phyloP scores from a whole-genome alignment of 768 basidiomycete species.

The Suillus subluteus region DNA sequence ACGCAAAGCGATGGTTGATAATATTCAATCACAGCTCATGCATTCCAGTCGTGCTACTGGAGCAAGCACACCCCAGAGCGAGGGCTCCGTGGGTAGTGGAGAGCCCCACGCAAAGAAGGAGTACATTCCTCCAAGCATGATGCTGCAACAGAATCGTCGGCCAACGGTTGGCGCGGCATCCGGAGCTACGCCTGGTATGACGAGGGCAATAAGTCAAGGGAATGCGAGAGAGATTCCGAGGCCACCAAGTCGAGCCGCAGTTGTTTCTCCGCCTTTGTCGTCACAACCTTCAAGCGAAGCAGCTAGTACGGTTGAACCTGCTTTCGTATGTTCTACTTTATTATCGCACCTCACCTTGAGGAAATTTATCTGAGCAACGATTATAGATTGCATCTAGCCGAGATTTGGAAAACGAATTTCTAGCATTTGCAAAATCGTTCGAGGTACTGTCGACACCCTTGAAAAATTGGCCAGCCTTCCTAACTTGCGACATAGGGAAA shows the following conservation, averaged over 20 bases:
- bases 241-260: constrained; percentile 64
- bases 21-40: constrained; percentile 71
- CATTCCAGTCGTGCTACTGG: constrained; percentile 41
- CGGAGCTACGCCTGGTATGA: constrained; percentile 32
- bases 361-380: constrained; percentile 10
- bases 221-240: constrained; percentile 53
- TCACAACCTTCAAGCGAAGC: constrained; percentile 47
- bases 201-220: constrained; percentile 53
- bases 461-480: neutral
- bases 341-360: neutral
- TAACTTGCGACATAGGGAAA: constrained; percentile 64
- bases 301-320: constrained; percentile 55
- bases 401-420: constrained; percentile 88
- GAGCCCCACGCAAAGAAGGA: constrained; percentile 44
- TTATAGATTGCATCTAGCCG: constrained; percentile 77
- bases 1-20: constrained; percentile 85
- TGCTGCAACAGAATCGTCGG: constrained; percentile 55
- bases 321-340: constrained; percentile 58
- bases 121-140: constrained; percentile 78
- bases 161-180: constrained; percentile 43
- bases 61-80: constrained; percentile 51
- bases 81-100: constrained; percentile 64
- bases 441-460: constrained; percentile 53
- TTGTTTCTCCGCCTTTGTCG: constrained; percentile 44
- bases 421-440: constrained; percentile 76